These are phyloP conservation scores for Backusella australiensis DNA, from an alignment of 192 early-diverging fungal species.

Conservation along the genomic window DNA sequence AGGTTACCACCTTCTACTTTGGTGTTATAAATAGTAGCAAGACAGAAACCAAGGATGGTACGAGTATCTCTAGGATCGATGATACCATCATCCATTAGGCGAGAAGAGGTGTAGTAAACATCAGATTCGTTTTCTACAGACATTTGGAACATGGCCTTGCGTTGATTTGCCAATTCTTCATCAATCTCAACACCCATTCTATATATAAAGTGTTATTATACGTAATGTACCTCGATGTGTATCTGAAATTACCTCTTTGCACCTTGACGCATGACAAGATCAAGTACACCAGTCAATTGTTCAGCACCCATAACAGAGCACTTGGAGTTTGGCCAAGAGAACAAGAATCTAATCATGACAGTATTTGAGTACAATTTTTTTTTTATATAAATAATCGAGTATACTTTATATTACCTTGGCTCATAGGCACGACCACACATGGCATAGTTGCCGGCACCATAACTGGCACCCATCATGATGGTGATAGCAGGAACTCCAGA, in stretches of 20 bases:
- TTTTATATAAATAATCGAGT: not conserved
- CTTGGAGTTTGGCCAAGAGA: constrained; percentile 67
- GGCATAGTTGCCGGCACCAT: constrained; percentile 71
- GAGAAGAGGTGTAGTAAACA: constrained; percentile 59
- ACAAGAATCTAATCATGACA: constrained; percentile 49
- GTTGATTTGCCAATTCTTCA: constrained; percentile 46
- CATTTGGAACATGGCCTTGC: constrained; percentile 48
- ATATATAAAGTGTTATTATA: not conserved
- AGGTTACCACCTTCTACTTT: constrained; percentile 58
- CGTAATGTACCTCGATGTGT: not conserved
- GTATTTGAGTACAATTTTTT: not conserved
- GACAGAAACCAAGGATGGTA: constrained; percentile 55
- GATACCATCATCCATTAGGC: constrained; percentile 59
- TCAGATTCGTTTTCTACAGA: constrained; percentile 59
- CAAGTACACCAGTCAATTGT: constrained; percentile 66
- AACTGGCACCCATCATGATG: constrained; percentile 65
- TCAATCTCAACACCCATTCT: constrained; percentile 50
- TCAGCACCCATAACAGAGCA: constrained; percentile 73
- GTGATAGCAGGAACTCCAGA: constrained; percentile 56
- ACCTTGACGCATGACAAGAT: constrained; percentile 63
- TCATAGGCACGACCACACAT: constrained; percentile 67
- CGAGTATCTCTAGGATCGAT: constrained; percentile 65
- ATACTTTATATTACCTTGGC: constrained; percentile 37
- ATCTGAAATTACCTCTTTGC: constrained; percentile 43
- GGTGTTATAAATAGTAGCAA: constrained; percentile 54